Conservation (phyloP, 169 alveolate species). For the Eimeria acervulina region DNA sequence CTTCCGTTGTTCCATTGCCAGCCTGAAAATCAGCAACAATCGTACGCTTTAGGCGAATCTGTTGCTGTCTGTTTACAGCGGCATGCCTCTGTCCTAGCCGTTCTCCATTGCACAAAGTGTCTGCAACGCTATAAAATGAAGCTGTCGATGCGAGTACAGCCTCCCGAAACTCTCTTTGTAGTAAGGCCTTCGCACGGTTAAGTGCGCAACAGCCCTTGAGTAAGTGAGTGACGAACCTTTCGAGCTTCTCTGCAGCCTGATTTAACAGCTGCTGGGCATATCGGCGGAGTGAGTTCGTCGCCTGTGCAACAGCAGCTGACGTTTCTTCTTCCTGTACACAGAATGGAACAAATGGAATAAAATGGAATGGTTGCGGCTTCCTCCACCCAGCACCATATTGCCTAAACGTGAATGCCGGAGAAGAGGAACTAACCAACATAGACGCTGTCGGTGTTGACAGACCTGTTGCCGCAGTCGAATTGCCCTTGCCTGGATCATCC, state of each 20-base stretch:
- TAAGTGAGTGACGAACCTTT: constrained; percentile 36
- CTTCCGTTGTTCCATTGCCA: constrained; percentile 47
- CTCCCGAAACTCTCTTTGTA: not conserved
- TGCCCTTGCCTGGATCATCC: constrained; percentile 61
- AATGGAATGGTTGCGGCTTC: not conserved
- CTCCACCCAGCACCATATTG: not conserved
- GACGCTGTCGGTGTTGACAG: not conserved
- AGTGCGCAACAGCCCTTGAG: not conserved
- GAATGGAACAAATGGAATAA: not conserved
- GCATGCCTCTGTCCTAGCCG: not conserved
- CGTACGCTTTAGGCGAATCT: no score
- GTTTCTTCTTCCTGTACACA: constrained; percentile 37
- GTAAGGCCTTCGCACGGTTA: not conserved
- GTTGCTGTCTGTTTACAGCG: not conserved
- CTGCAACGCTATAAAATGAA: not conserved
- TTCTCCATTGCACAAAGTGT: not conserved
- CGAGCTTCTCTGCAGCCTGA: constrained; percentile 67
- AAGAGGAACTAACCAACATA: not conserved
- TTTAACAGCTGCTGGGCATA: constrained; percentile 69
- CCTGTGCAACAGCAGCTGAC: constrained; percentile 27
- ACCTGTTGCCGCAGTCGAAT: constrained; percentile 53
- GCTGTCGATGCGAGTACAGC: not conserved
- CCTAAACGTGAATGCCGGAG: not conserved
- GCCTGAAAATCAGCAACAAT: not conserved
- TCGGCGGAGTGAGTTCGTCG: constrained; percentile 32